Base-by-base conservation (phyloP, 2,329 filamentous ascomycete species). In the Aureobasidium lini region DNA sequence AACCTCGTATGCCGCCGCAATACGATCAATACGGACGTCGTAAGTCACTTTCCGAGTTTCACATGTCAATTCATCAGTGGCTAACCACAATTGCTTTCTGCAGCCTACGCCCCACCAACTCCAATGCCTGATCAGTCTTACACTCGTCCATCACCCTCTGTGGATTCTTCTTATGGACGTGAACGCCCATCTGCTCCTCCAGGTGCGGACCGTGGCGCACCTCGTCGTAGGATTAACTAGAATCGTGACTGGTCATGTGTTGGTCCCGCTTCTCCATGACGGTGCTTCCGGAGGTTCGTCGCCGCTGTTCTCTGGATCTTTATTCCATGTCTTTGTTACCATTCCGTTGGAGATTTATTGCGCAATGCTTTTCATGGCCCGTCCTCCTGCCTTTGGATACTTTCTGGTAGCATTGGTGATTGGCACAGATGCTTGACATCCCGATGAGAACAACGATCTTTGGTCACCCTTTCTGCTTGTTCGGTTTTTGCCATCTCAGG, bases 21-120 rank as follows among this genome's bases (percentile, higher is more conserved):
- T 60, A 57, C 40, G 63, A 64, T 37, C 57, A 50, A 10, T 63
- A 63, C 32, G 61, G 59, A 39, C 57, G 61, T 28, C 57, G 63
- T 64, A 57, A 64, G 63, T 61, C 2, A 10, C 31, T n/a, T 11
- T 3, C 15, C 11, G 4, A 10, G 13, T 8, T 3, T 36, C 10
- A 9, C 16, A 10, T 6, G 28, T 23, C 16, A 10, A 18, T 11
- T 1, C 44, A 7, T 6, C 23, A 29, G 37, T 23, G 16, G 8
- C 2, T 46, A 6, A 48, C 48, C 16, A 18, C 11, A 13, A 11
- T 53, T n/a, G 10, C 32, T 23, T 28, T 3, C 11, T 28, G 31
- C 28, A 60, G 59, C 59, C n/a, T 60, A 46, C 16, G 34, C 39
- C 23, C 23, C 59, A 2, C 43, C 42, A 29, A 32, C 49, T 13